Evolutionary conservation across 169 alveolate species (phyloP), one percentile per base, ranked within the genome.

Genomic region (Plasmodium gaboni): DNA sequence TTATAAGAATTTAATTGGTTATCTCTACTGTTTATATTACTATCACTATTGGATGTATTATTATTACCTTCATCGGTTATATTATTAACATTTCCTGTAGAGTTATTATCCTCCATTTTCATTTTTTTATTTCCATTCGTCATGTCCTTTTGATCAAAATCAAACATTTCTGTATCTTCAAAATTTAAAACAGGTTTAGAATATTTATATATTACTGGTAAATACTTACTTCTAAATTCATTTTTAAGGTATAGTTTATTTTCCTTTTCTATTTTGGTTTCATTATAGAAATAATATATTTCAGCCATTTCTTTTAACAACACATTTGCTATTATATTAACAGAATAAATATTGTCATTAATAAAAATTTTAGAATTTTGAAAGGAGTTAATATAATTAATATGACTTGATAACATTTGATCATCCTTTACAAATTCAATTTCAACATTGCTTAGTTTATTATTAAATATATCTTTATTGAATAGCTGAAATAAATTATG

Each of bases 291-390:
- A 53, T 83, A 83, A 6, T 32, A 83, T 17, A 83, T 83, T 48
- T 83, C 91, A 4, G 91, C 80, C 91, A 83, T 83, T 83, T 83
- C 91, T 68, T 83, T 83, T 13, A 83, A 67, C 13, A 83, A 9
- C 1, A 83, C 83, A 46, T 83, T 83, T 4, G 83, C 28, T 17
- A 83, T 12, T 9, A 83, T 48, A 63, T 59, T 50, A 22, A 83
- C 51, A 8, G 91, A 83, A 83, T 28, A 83, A 1, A 83, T 44
- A 83, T 68, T 67, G 1, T 83, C 83, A 55, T 83, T 83, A 22
- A 83, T 68, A 22, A 83, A 83, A 13, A 83, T 83, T 55, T 68
- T 83, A 6, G 91, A 59, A 19, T 71, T 55, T 42, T 83, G 73
- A 83, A 83, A 83, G 0, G 91, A 53, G 83, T 83, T 83, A 15